Percentiles rank a stretch among this genome's conserved stretches.
Conservation (phyloP, 495 filamentous ascomycete genomes). For the Margaritispora aquatica region DNA sequence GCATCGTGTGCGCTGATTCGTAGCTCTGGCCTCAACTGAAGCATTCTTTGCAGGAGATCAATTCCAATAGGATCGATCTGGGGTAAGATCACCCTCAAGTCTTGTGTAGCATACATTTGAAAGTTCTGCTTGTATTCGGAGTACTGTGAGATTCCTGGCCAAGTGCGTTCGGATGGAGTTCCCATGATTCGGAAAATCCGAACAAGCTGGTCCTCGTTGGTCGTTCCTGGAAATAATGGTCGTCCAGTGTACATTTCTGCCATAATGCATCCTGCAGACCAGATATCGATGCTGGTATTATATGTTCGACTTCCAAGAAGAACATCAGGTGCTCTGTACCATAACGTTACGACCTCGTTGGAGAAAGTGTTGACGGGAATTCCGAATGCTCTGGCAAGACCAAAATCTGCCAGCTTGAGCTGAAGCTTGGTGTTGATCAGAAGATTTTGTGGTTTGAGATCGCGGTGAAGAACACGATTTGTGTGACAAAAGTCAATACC, state of each 20-base stretch:
- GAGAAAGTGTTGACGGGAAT: slow-evolving; percentile 98
- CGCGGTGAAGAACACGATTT: slow-evolving; percentile 91
- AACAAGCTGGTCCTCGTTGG: slow-evolving; percentile 90
- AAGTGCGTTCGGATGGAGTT: slow-evolving; percentile 84
- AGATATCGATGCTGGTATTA: slow-evolving; percentile 97
- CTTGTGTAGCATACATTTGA: slow-evolving; percentile 93
- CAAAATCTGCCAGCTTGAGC: slow-evolving; percentile 93
- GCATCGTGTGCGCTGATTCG: slow-evolving; percentile 80
- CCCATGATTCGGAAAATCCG: slow-evolving; percentile 98
- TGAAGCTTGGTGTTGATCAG: slow-evolving; percentile 89
- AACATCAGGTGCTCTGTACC: slow-evolving; percentile 94
- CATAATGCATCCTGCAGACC: slow-evolving; percentile 98
- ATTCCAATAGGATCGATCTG: slow-evolving; percentile 83
- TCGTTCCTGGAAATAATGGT: slow-evolving; percentile 89
- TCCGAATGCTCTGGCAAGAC: slow-evolving; percentile 85
- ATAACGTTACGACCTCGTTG: slow-evolving; percentile 94
- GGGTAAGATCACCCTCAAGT: slow-evolving; percentile 75
- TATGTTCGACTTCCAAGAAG: slow-evolving; percentile 87
- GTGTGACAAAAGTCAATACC: slow-evolving; percentile 97
- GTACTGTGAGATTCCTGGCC: slow-evolving; percentile 84
- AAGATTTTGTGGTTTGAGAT: slow-evolving; percentile 92
- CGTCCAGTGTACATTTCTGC: slow-evolving; percentile 95
- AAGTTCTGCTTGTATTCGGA: slow-evolving; percentile 93
- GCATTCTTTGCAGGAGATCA: slow-evolving; percentile 81
- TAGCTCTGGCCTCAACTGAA: slow-evolving; percentile 89